Base-by-base conservation (phyloP, 257 asterid genomes). In the Misopates orontium region DNA sequence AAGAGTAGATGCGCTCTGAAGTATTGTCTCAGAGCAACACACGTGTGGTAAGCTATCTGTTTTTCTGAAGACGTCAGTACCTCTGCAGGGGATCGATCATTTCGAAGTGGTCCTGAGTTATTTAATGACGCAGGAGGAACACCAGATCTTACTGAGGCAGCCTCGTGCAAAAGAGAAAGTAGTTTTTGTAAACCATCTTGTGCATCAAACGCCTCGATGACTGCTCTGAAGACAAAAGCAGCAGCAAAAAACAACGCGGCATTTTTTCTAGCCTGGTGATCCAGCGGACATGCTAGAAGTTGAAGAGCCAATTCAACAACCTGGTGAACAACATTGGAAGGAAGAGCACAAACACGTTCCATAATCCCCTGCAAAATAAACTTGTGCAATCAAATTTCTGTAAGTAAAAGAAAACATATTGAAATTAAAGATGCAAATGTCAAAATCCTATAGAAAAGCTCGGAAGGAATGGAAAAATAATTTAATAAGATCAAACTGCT, bases 291-390 rank as follows among this genome's bases (percentile, higher is more conserved):
- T 65, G 79, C 88, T 56, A 86, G 85, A 83, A 94, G 96, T 71
- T 90, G 90, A 78, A 94, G 99, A 56, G 88, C 95, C 78, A 90
- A 76, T 81, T 84, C 93, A 67, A 94, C 96, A 71, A 88, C 68
- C 75, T 90, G 96, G 62, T 86, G 86, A 53, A 90, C 95, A 54
- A 90, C 71, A 78, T 74, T 79, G 48, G 93, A 82, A 57, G 99
- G 97, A 73, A 88, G 95, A 49, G 96, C 93, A 73, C 97, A 94
- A 42, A 94, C 96, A 41, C 99, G 99, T 71, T 94, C 99, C 99
- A 94, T 94, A 79, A 94, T 86, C 63, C 95, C 99, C 97, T 93
- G 79, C 39, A 79, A 62, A 47, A 56, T 36, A 11, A 77, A 42
- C 31, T 36, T 19, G 32, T 42, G 13, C 31, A 54, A 55, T 71